Base-by-base conservation (phyloP, 2,329 filamentous ascomycete genomes). In the Aspergillus nomiae region DNA sequence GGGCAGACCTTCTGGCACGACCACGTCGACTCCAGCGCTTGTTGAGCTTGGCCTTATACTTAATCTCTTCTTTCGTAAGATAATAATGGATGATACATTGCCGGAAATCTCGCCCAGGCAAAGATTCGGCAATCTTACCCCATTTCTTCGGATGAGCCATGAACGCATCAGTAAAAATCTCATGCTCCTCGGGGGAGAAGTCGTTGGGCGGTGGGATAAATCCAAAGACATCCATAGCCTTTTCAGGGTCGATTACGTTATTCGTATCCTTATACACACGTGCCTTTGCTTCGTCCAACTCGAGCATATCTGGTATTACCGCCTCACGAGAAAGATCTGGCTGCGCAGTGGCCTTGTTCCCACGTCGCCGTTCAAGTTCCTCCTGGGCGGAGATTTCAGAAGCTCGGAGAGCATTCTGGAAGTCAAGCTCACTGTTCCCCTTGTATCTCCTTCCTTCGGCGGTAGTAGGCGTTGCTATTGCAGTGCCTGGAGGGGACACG, bases 71-170 rank as follows among this genome's bases (percentile, higher is more conserved):
- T 66, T 84, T 84, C 4, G 82, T 84, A 60, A 82, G 71, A 65
- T 84, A 84, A 65, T 84, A 84, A 66, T 84, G 82, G 58, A 79
- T 70, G 56, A 84, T 83, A 64, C 82, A 84, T 60, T 83, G 77
- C 66, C 81, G 77, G 71, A 80, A 84, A 43, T 77, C 76, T 26
- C 82, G 78, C 14, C 78, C 79, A 41, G 81, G 79, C 30, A 84
- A 67, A 28, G 76, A 73, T 57, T 82, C 79, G 3, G 82, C 82
- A 63, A 84, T 84, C 66, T 82, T 82, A 26, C 82, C 81, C 80
- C 82, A 84, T 73, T 80, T 81, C 74, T 84, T 84, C 3, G 82
- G 82, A 59, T 78, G 71, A 5, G 77, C 73, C 74, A 82, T 80
- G 65, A 83, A 84, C 19, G 81, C 80, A 59, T 82, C 75, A 1